Percentiles rank a stretch among this genome's conserved stretches.
phyloP scores from a whole-genome alignment of 257 asterid genomes.

The Orobanche coerulescens region DNA sequence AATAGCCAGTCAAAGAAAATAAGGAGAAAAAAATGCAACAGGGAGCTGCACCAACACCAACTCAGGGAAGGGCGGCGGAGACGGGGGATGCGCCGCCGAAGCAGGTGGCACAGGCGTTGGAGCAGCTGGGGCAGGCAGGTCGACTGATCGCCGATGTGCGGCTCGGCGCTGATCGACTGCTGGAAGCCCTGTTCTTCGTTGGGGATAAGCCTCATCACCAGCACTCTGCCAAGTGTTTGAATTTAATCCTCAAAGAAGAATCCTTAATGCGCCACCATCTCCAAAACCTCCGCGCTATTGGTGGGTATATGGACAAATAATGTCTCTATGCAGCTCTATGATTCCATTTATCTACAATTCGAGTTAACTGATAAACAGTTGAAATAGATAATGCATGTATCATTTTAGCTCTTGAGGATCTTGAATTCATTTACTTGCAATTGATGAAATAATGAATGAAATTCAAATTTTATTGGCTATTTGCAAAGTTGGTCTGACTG shows the following conservation, averaged over 20 bases:
- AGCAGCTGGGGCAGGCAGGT: constrained; percentile 78
- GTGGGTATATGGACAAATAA: constrained; percentile 28
- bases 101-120: constrained; percentile 96
- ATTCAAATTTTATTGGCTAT: neutral
- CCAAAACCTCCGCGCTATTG: constrained; percentile 64
- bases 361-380: constrained; percentile 3
- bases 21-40: constrained; percentile 40
- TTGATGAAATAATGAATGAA: neutral
- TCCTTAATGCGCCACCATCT: constrained; percentile 69
- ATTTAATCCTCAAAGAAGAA: constrained; percentile 61
- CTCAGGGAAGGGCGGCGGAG: constrained; percentile 30
- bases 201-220: constrained; percentile 64
- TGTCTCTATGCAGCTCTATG: neutral
- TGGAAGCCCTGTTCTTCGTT: constrained; percentile 60
- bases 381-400: neutral
- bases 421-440: neutral
- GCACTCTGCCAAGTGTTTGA: constrained; percentile 54
- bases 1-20: neutral
- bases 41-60: constrained; percentile 31
- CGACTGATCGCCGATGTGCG: constrained; percentile 87
- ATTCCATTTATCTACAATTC: neutral
- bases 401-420: neutral
- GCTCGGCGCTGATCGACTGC: constrained; percentile 85
- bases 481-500: constrained; percentile 1
- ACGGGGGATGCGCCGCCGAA: constrained; percentile 85